Base-by-base conservation (phyloP, 2,329 filamentous ascomycete genomes). In the Rosellinia necatrix region DNA sequence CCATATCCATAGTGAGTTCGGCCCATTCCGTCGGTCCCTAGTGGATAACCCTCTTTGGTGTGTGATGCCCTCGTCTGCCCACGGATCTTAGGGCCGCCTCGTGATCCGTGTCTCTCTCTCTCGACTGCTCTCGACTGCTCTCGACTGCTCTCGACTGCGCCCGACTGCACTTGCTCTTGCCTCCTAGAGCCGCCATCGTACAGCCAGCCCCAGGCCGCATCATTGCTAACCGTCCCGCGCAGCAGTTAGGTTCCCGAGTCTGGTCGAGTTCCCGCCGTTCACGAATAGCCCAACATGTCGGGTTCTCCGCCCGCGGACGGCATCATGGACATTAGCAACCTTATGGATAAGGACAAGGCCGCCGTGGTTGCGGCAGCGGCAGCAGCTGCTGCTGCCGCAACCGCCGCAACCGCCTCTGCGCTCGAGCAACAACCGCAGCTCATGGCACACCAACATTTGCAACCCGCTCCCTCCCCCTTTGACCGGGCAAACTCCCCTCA, bases 401-500 rank as follows among this genome's bases (percentile, higher is more conserved):
- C n/a, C 6, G 64, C 60, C 3, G 61, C 62, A 8, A 59, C 62
- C n/a, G 63, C 60, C 13, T 53, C 62, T 27, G 54, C 62, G 1
- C 53, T 63, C 1, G 63, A 69, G 17, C 41, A 68, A 7, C 64
- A 66, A 12, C 29, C 48, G 22, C 50, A 55, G 30, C 56, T 69
- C 6, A 51, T 68, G 9, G 47, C 68, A 6, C 67, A 70, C 32
- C 66, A 64, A 2, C 68, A 71, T n/a, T 46, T 71, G 2, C 54
- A 66, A n/a, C 47, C 58, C 3, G 46, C 55, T 10, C 49, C 70
- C 13, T 77, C 55, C 9, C 49, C 70, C 13, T 77, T 84, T 66
- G 82, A 85, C 53, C 79, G 81, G 55, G 78, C 81, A 43, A 79
- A 76, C 63, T 85, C 82, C 6, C 81, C 82, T 8, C 82, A 85